Evolutionary conservation across 768 basidiomycete genomes (phyloP), one percentile per base, ranked within the genome.

Genomic region (Lentinula lateritia): DNA sequence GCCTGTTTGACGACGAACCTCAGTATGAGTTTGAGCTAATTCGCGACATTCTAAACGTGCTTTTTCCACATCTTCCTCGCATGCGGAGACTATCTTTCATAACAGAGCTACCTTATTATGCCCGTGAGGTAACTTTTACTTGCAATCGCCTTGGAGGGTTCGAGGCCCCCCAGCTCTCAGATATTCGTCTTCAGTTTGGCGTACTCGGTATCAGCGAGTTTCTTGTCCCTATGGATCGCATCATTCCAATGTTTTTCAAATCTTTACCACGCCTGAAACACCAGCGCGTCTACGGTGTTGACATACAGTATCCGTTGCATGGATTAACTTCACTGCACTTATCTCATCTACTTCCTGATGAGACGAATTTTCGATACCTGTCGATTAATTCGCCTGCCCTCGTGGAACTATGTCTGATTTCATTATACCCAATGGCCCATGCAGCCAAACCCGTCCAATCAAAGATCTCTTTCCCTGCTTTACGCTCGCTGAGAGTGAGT

Each of bases 401-500:
- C 5, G 52, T 41, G 28, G 23, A 50, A 18, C 35, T 62, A 6
- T 15, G 34, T 15, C 28, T 62, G 36, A 16, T 18, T 38, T 16
- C 18, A 12, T 28, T 56, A 38, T 13, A 23, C 35, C 39, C 53
- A 32, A 45, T 39, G 42, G 28, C 23, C 5, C n/a, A 20, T 12
- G 35, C 52, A 28, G 32, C 43, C 5, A 20, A 56, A 8, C 53
- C 20, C 16, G 8, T 20, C 1, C 7, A 38, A n/a, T 23, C 54
- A 18, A 50, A 55, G 53, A 45, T 61, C n/a, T 9, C 6, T 10
- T 46, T 62, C 28, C 61, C 61, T 9, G 23, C 61, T 4, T 42
- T 62, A 6, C 36, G 43, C 6, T 46, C 42, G n/a, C 36, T 62
- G 15, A 41, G 16, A 43, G 54, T 62, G 52, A 62, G 61, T 35